Conservation (phyloP, 257 asterid species). For the Misopates orontium region DNA sequence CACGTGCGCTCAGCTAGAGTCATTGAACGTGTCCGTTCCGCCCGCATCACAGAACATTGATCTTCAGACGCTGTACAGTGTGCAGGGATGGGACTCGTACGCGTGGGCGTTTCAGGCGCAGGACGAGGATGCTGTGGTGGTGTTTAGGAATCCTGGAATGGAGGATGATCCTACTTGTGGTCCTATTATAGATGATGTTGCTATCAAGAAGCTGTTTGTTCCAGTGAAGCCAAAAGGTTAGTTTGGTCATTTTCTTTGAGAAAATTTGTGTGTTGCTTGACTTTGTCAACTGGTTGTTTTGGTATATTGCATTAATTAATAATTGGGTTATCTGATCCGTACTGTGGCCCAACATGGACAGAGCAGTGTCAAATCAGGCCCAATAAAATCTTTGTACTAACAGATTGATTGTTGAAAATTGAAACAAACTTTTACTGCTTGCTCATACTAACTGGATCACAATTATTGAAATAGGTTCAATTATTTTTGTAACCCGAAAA, state of each 20-base stretch:
- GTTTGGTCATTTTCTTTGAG: constrained; percentile 5
- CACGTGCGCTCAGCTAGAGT: constrained; percentile 96
- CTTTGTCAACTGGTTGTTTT: no score
- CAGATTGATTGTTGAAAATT: no score
- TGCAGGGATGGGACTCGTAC: constrained; percentile 94
- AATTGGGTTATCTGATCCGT: no score
- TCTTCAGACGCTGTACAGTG: constrained; percentile 83
- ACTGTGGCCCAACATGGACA: no score
- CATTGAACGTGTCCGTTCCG: constrained; percentile 85
- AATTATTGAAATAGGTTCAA: no score
- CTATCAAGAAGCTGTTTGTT: constrained; percentile 82
- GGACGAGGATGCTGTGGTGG: constrained; percentile 52
- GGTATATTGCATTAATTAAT: no score
- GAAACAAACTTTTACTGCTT: no score
- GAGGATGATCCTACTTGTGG: constrained; percentile 98
- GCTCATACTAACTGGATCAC: no score
- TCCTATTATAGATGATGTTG: constrained; percentile 88
- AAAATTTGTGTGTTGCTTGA: no score
- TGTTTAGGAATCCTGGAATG: constrained; percentile 87
- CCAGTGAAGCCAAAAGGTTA: constrained; percentile 77
- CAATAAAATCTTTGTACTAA: no score
- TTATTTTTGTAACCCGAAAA: no score
- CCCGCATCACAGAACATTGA: constrained; percentile 91
- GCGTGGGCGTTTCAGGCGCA: constrained; percentile 84
- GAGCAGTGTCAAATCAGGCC: no score